Evolutionary conservation across 2,329 filamentous ascomycete species (phyloP).

Genomic region (Ceratocystis albifundus): DNA sequence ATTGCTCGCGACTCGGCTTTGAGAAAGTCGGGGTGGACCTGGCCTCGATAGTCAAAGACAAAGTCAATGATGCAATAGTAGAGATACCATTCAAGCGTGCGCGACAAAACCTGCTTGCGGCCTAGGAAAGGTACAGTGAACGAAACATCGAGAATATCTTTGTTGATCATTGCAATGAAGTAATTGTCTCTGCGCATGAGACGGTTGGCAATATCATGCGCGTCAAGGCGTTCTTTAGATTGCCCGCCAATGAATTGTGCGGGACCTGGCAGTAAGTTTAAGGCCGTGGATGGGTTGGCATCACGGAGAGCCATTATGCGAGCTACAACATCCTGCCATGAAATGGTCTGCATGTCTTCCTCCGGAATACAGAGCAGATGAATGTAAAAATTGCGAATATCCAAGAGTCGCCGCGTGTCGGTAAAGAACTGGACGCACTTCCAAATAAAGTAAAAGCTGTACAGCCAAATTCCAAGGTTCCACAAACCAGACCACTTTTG

Average conservation of each 20-base stretch:
- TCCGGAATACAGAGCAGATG: slow-evolving; percentile 70
- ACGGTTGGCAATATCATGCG: slow-evolving; percentile 92
- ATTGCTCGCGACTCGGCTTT: slow-evolving; percentile 68
- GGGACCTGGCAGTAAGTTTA: slow-evolving; percentile 41
- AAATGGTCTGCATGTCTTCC: slow-evolving; percentile 83
- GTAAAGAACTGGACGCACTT: slow-evolving; percentile 63
- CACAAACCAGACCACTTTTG: slow-evolving; percentile 60
- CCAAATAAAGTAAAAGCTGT: slow-evolving; percentile 74
- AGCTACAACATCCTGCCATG: slow-evolving; percentile 83
- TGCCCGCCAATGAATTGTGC: slow-evolving; percentile 61
- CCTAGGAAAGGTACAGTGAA: slow-evolving; percentile 74
- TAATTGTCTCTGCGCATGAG: slow-evolving; percentile 97
- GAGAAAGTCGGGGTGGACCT: slow-evolving; percentile 75
- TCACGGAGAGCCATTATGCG: slow-evolving; percentile 76
- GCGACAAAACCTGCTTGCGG: slow-evolving; percentile 72
- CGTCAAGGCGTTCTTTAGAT: slow-evolving; percentile 87
- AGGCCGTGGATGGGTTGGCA: slow-evolving; percentile 68
- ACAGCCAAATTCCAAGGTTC: slow-evolving; percentile 71
- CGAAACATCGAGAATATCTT: slow-evolving; percentile 80
- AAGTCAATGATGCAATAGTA: slow-evolving; percentile 85
- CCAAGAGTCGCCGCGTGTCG: slow-evolving; percentile 59
- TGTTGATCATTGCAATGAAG: slow-evolving; percentile 92
- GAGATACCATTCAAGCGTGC: slow-evolving; percentile 83
- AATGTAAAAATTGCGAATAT: slow-evolving; percentile 77
- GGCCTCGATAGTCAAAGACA: slow-evolving; percentile 80